phyloP scores from a whole-genome alignment of 352 stramenopile genomes.

The Globisporangium recalcitrans region DNA sequence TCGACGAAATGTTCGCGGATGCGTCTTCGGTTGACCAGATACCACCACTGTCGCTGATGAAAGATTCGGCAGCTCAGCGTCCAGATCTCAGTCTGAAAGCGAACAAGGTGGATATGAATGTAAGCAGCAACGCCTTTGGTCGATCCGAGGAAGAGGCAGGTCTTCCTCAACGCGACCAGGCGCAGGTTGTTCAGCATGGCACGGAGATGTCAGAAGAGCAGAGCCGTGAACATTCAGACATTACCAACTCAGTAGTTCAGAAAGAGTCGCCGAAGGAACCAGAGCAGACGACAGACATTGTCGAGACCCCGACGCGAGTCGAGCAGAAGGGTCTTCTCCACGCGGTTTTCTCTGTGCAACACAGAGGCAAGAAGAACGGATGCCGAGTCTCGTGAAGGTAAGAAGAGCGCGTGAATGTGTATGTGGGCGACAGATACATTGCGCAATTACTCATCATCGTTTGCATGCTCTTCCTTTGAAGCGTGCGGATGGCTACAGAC shows the following conservation, averaged over 20 bases:
- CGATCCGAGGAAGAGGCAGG: neutral
- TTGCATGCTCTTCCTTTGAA: slow-evolving; percentile 14
- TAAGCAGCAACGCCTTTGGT: neutral
- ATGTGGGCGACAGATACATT: neutral
- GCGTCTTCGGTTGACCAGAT: neutral
- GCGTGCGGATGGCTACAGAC: neutral
- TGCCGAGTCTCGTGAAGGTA: slow-evolving; percentile 15
- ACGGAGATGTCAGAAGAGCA: too few species aligned
- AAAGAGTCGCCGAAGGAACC: slow-evolving; percentile 1
- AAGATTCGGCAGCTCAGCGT: neutral
- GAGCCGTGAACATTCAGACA: neutral
- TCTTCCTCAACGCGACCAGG: neutral
- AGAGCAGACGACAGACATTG: neutral
- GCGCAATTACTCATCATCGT: neutral
- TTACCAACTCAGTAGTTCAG: neutral
- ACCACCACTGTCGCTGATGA: neutral
- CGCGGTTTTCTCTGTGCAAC: slow-evolving; percentile 13
- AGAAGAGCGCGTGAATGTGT: neutral
- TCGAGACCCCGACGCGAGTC: neutral
- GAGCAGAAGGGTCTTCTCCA: slow-evolving; percentile 13
- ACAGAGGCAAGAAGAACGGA: slow-evolving; percentile 12
- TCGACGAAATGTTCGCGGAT: neutral
- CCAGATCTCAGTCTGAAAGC: neutral
- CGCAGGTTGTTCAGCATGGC: neutral
- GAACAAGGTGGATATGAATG: neutral